Conservation (phyloP, 2,329 filamentous ascomycete species). For the Aspergillus novoparasiticus region DNA sequence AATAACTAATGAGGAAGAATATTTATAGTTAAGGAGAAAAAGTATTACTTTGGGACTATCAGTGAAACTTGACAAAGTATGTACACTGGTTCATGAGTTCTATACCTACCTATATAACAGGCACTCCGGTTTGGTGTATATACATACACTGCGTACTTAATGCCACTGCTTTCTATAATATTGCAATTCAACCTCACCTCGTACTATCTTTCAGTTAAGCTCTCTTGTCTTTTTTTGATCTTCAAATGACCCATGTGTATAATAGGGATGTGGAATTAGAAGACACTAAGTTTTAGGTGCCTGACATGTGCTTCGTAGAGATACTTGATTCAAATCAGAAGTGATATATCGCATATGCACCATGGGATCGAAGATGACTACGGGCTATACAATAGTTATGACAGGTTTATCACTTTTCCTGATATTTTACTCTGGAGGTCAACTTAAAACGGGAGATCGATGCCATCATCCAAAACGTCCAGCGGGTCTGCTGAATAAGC, state of each 20-base stretch:
- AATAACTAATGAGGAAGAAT: neutral
- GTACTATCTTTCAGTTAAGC: neutral
- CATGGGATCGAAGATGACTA: neutral
- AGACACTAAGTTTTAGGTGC: neutral
- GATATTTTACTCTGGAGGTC: neutral
- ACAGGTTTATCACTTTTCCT: neutral
- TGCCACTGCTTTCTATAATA: neutral
- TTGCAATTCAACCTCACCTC: neutral
- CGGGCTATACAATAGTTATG: neutral
- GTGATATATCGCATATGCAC: neutral
- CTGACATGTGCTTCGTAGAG: neutral
- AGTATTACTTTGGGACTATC: neutral
- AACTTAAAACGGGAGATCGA: neutral
- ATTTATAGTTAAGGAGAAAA: neutral
- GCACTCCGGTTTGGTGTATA: neutral
- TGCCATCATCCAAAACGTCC: neutral
- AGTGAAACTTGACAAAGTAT: neutral
- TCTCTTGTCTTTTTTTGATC: neutral
- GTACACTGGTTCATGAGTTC: no score
- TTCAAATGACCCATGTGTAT: neutral
- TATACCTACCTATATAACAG: no score
- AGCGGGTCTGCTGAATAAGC: neutral
- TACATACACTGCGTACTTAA: neutral
- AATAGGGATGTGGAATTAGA: neutral
- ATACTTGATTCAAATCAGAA: neutral